A percentile compares a stretch with the other conserved stretches of the same genome.
Conservation (phyloP, 2,329 filamentous ascomycete species). For the Penicillium sclerotigenum region DNA sequence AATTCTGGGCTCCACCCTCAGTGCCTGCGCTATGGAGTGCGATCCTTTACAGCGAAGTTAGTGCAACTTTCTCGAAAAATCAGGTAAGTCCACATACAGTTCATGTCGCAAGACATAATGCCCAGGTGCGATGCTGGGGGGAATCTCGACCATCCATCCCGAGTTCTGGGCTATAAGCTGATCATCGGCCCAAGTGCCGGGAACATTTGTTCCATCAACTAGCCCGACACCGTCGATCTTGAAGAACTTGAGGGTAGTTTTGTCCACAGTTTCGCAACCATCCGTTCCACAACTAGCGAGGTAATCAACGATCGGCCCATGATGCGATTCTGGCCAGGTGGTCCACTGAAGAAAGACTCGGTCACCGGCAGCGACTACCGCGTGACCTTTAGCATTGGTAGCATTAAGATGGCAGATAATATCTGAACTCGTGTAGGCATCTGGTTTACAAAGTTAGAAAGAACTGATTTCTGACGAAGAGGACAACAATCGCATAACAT, state of each 20-base stretch:
- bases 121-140: constrained; percentile 44
- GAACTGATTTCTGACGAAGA: not conserved
- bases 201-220: constrained; percentile 40
- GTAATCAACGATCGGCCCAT: constrained; percentile 62
- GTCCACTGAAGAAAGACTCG: constrained; percentile 60
- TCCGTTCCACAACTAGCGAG: constrained; percentile 54
- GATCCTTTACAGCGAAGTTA: constrained; percentile 28
- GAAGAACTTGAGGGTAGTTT: constrained; percentile 55
- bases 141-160: constrained; percentile 47
- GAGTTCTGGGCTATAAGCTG: constrained; percentile 50
- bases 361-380: constrained; percentile 57
- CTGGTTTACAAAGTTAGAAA: not conserved
- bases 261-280: constrained; percentile 53
- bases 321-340: constrained; percentile 62
- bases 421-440: constrained; percentile 47
- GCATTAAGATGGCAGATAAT: constrained; percentile 61
- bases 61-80: accelerated
- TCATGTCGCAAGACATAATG: constrained; percentile 54
- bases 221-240: constrained; percentile 60
- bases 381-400: constrained; percentile 48
- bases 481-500: not conserved
- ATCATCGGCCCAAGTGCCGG: constrained; percentile 55
- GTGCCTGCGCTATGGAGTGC: constrained; percentile 47
- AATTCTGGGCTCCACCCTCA: constrained; percentile 49
- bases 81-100: constrained; percentile 23